Base-by-base conservation (phyloP, 441 rosid genomes). In the Brassica hybrid region DNA sequence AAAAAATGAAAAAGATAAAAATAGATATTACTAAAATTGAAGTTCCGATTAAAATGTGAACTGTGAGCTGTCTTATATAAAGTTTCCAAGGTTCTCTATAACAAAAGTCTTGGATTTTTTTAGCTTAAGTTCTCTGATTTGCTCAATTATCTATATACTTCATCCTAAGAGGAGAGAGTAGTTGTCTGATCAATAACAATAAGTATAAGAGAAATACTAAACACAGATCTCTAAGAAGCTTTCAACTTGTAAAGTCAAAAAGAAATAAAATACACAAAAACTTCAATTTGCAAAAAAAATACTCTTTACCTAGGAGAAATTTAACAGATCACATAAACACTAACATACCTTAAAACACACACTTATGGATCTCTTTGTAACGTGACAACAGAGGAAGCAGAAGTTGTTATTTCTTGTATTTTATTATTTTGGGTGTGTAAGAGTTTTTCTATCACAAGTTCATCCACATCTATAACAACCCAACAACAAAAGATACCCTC, bases 371-470 rank as follows among this genome's bases (percentile, higher is more conserved):
- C 23, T 61, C 65, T 62, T 17, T 32, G 23, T 68, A 48, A 68
- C 67, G 14, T 52, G 62, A 64, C 72, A 14, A 23, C 43, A 30
- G 64, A 77, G 77, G 74, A 85, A 74, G 74, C 60, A 77, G 60
- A 12, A 16, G 0, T 16, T n/a, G 5, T 50, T 50, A n/a, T 65
- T 64, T 11, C 48, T 63, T 21, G 54, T 48, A 48, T 14, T 56
- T 9, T 57, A n/a, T 58, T 21, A 11, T 38, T 43, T 64, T 3
- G 32, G 67, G 21, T 52, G 58, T 19, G 21, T 16, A 52, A 52
- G 10, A 52, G 72, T 27, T 70, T 27, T 70, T 69, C 16, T 14
- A 70, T 64, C 50, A 63, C 76, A 71, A 27, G 41, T 3, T 63
- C 65, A 57, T 27, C 67, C 72, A 57, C 72, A 45, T 72, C 50